These are phyloP conservation scores for Setomelanomma holmii DNA, from an alignment of 2,329 filamentous ascomycete genomes.

Conservation along the genomic window DNA sequence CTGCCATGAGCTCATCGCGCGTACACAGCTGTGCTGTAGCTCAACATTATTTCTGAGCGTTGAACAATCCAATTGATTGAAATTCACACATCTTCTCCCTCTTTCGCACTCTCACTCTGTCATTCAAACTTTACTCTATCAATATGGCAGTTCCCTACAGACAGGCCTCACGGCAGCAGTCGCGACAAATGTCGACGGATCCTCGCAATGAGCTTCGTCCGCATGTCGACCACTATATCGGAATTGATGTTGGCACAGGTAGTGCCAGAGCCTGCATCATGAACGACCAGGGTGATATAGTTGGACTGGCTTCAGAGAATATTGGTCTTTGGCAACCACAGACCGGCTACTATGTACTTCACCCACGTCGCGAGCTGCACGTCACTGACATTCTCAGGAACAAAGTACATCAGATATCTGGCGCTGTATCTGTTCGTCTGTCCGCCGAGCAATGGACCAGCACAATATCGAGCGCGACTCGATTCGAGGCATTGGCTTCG, in stretches of 20 bases:
- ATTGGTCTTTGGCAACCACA: slow-evolving; percentile 62
- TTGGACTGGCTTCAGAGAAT: slow-evolving; percentile 62
- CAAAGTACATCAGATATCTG: slow-evolving; percentile 99
- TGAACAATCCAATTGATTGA: not conserved
- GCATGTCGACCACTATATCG: slow-evolving; percentile 71
- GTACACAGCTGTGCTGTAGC: slow-evolving; percentile 32
- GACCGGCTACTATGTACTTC: slow-evolving; percentile 61
- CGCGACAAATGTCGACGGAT: slow-evolving; percentile 57
- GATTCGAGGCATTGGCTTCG: slow-evolving; percentile 92
- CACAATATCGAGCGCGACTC: slow-evolving; percentile 77
- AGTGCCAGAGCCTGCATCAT: slow-evolving; percentile 96
- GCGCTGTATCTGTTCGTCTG: slow-evolving; percentile 89
- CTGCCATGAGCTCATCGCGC: slow-evolving; percentile 47
- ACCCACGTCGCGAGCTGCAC: slow-evolving; percentile 6
- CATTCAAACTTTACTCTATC: slow-evolving; percentile 27
- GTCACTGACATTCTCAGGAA: slow-evolving; percentile 63
- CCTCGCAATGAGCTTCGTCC: slow-evolving; percentile 64
- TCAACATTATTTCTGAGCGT: slow-evolving; percentile 37
- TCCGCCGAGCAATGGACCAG: slow-evolving; percentile 81
- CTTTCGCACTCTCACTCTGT: slow-evolving; percentile 2
- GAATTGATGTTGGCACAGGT: slow-evolving; percentile 95
- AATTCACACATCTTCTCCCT: not conserved
- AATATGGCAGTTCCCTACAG: slow-evolving; percentile 34
- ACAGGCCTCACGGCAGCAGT: slow-evolving; percentile 41
- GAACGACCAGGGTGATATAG: slow-evolving; percentile 87